These are phyloP conservation scores for Epichloe sibirici DNA, from an alignment of 2,329 filamentous ascomycete genomes.

Conservation along the genomic window DNA sequence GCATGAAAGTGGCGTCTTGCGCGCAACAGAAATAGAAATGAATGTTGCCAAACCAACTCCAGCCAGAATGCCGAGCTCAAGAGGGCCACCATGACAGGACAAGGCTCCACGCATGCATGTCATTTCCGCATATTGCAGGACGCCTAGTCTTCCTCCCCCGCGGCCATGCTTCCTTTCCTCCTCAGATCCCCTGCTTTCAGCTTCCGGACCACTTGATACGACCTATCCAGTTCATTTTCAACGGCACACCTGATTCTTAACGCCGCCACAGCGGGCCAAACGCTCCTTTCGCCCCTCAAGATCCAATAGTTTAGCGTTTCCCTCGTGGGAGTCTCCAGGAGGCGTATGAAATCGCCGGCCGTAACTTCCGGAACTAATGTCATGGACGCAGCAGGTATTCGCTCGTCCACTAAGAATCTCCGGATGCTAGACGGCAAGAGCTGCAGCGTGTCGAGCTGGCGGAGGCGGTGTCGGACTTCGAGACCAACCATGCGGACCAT, in stretches of 20 bases:
- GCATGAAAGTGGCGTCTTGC: not conserved
- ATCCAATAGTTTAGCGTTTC: conserved; percentile 78
- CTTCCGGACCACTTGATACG: conserved; percentile 68
- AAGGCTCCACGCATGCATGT: too few relatives aligned
- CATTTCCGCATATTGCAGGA: not conserved
- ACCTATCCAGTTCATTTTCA: conserved; percentile 76
- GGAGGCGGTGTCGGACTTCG: conserved; percentile 68
- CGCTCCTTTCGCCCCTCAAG: conserved; percentile 66
- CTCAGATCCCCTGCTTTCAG: conserved; percentile 40
- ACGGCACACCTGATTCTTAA: conserved; percentile 72
- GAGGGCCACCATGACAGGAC: too few relatives aligned
- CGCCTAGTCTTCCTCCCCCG: conserved; percentile 9
- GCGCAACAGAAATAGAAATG: not conserved
- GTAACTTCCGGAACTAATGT: conserved; percentile 74
- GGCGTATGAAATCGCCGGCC: conserved; percentile 57
- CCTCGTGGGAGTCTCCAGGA: conserved; percentile 73
- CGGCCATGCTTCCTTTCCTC: conserved; percentile 30
- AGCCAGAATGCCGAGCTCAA: not conserved
- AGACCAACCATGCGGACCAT: conserved; percentile 57
- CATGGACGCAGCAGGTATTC: conserved; percentile 63
- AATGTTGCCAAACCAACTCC: not conserved
- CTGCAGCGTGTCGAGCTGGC: conserved; percentile 67
- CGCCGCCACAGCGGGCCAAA: conserved; percentile 81
- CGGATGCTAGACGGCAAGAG: conserved; percentile 58
- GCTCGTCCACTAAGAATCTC: conserved; percentile 71